Conservation (phyloP, 345 rosid species). For the Brassica cretica region DNA sequence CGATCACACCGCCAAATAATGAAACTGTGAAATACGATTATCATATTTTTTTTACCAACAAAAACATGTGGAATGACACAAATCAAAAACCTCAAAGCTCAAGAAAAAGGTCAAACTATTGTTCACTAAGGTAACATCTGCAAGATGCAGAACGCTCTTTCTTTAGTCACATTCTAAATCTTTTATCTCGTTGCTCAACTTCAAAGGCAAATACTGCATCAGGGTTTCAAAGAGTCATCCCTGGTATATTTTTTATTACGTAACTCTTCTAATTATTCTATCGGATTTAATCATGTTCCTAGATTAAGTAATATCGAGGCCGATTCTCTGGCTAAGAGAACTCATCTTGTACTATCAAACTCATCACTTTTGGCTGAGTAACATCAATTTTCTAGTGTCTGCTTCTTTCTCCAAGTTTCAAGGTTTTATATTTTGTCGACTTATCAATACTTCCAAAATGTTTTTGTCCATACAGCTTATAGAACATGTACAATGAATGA, state of each 20-base stretch:
- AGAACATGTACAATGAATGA: constrained; percentile 15
- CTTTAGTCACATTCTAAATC: neutral
- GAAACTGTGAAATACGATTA: neutral
- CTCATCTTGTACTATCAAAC: neutral
- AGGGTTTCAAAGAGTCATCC: neutral
- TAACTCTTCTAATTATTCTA: neutral
- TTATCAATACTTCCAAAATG: constrained; percentile 8
- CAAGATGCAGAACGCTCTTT: neutral
- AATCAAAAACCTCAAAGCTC: neutral
- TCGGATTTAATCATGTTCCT: neutral
- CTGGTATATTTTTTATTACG: neutral
- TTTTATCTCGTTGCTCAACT: neutral
- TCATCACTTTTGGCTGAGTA: neutral
- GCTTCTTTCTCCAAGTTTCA: constrained; percentile 6
- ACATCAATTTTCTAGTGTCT: neutral
- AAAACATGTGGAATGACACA: constrained; percentile 15
- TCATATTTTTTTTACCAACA: neutral
- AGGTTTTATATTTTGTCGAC: constrained; percentile 9
- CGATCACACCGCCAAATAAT: constrained; percentile 5
- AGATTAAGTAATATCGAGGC: neutral
- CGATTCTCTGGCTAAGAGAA: neutral
- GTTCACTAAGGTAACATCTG: neutral
- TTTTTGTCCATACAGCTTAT: constrained; percentile 17
- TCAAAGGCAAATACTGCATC: neutral
- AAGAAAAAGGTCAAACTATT: neutral